A percentile compares a stretch with the other conserved stretches of the same genome.
Conservation (phyloP, 345 rosid genomes). For the Atalantia buxifolia region DNA sequence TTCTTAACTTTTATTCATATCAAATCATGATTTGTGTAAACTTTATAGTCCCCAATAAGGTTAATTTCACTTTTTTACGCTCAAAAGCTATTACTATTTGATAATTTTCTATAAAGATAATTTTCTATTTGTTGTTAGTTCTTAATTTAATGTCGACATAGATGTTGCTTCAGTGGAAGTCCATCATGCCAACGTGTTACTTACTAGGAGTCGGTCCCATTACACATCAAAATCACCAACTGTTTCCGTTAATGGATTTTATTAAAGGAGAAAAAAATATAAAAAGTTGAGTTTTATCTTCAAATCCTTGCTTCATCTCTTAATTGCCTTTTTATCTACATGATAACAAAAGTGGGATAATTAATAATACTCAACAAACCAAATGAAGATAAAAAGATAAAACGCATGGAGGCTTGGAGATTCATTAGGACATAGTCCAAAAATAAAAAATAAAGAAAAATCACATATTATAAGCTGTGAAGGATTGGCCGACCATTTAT, state of each 20-base stretch:
- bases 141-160: constrained; percentile 4
- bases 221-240: constrained; percentile 26
- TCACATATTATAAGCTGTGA: not conserved
- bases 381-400: constrained; percentile 19
- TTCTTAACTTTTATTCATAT: not conserved
- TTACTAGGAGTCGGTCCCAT: constrained; percentile 22
- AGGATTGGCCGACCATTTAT: not conserved
- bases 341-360: not conserved
- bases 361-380: not conserved
- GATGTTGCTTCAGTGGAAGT: constrained; percentile 27
- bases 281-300: constrained; percentile 15
- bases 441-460: not conserved
- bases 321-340: constrained; percentile 1
- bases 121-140: not conserved
- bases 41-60: not conserved
- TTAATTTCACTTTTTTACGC: not conserved
- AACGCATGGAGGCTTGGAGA: constrained; percentile 18
- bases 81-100: not conserved
- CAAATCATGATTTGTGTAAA: not conserved
- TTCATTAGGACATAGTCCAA: not conserved
- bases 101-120: not conserved
- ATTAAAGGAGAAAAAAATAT: not conserved
- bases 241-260: constrained; percentile 24
- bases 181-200: constrained; percentile 32
- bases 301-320: not conserved